Conservation (phyloP, 257 asterid species). For the Solanum ossicruentum region DNA sequence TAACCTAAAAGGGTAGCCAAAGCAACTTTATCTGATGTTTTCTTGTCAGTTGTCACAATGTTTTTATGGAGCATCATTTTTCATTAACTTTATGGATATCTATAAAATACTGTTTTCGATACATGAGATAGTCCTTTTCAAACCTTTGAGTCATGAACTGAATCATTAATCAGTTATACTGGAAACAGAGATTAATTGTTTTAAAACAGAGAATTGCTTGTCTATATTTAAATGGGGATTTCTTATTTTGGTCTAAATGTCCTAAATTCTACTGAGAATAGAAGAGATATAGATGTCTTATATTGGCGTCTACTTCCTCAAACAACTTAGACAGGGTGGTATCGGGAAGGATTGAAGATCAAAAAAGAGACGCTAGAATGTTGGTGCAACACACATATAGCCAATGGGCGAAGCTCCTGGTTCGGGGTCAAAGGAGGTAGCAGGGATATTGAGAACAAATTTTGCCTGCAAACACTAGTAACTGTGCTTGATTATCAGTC, state of each 20-base stretch:
- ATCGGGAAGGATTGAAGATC: not conserved
- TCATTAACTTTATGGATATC: not conserved
- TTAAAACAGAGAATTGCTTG: not conserved
- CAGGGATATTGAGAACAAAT: not conserved
- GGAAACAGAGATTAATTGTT: not conserved
- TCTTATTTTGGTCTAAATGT: not conserved
- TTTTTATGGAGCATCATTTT: not conserved
- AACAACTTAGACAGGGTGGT: not conserved
- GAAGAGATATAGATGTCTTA: not conserved
- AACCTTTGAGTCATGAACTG: not conserved
- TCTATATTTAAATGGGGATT: not conserved
- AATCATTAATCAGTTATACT: not conserved
- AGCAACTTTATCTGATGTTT: not conserved
- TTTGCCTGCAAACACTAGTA: not conserved
- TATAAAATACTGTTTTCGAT: not conserved
- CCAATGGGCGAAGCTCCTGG: not conserved
- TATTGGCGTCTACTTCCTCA: not conserved
- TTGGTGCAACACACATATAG: not conserved
- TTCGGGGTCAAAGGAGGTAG: not conserved
- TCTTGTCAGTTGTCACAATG: not conserved
- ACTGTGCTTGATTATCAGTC: not conserved
- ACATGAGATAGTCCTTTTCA: not conserved
- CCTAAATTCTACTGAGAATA: not conserved
- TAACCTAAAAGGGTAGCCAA: not conserved
- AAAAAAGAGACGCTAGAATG: not conserved